Evolutionary conservation across 2,329 filamentous ascomycete genomes (phyloP).

Genomic region (Xylariales sp.): DNA sequence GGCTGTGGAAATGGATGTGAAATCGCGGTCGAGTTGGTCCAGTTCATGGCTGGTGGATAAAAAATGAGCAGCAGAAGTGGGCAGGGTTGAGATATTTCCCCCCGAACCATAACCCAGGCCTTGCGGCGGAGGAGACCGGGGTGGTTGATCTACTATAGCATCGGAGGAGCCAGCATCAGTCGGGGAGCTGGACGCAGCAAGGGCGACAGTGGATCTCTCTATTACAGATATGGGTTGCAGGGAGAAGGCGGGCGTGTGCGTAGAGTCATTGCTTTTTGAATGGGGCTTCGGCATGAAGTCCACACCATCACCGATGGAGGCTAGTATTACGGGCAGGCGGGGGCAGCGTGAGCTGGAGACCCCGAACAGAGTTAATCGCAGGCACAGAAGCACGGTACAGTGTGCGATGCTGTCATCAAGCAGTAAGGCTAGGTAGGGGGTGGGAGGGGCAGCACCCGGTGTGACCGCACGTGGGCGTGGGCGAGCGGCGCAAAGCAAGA

Average conservation of each 20-base stretch:
- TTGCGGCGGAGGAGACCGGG: slow-evolving; percentile 13
- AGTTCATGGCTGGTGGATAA: slow-evolving; percentile 20
- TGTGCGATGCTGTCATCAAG: too few relatives aligned
- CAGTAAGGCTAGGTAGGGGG: too few relatives aligned
- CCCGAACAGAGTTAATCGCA: neutral
- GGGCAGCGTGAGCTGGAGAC: too few relatives aligned
- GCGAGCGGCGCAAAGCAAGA: too few relatives aligned
- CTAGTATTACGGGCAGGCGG: too few relatives aligned
- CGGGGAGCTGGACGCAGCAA: slow-evolving; percentile 15
- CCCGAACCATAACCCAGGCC: slow-evolving; percentile 9
- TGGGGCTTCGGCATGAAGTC: slow-evolving; percentile 13
- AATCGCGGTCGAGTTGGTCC: slow-evolving; percentile 11
- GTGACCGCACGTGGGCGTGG: too few relatives aligned
- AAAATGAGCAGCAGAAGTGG: too few relatives aligned
- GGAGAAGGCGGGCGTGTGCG: slow-evolving; percentile 17
- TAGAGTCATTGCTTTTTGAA: slow-evolving; percentile 10
- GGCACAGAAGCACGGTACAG: neutral
- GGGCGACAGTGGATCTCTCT: slow-evolving; percentile 9
- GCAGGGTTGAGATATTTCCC: too few relatives aligned
- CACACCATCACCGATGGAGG: too few relatives aligned
- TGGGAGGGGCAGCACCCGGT: too few relatives aligned
- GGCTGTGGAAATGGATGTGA: slow-evolving; percentile 15
- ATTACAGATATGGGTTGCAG: slow-evolving; percentile 16
- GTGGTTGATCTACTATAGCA: slow-evolving; percentile 8
- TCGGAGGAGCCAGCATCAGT: slow-evolving; percentile 3